Evolutionary conservation across 805 yeast genomes (phyloP).

Genomic region (Saccharomycopsis schoenii): DNA sequence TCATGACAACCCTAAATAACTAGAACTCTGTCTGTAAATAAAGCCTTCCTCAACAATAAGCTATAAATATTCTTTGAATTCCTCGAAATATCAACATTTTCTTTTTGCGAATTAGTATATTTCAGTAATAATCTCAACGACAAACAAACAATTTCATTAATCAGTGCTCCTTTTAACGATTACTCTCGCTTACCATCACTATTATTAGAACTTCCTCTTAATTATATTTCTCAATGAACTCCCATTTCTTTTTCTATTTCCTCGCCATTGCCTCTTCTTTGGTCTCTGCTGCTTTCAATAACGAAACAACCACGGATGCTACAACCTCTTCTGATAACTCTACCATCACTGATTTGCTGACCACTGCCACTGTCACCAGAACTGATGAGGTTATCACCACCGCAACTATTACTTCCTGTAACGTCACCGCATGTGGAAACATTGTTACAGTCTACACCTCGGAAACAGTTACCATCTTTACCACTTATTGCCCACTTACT

Average conservation of each 20-base stretch:
- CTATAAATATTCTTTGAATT: too few species aligned
- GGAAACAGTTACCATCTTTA: slow-evolving; percentile 5
- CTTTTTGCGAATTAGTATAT: too few species aligned
- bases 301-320: not conserved
- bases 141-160: too few species aligned
- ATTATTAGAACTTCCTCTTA: too few species aligned
- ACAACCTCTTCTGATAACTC: not conserved
- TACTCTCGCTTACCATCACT: too few species aligned
- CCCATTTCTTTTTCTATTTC: not conserved
- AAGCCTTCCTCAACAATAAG: too few species aligned
- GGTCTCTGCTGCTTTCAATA: not conserved
- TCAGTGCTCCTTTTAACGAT: too few species aligned
- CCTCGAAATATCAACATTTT: too few species aligned
- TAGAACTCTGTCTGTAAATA: too few species aligned
- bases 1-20: too few species aligned
- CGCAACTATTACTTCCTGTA: slow-evolving; percentile 11
- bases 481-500: slow-evolving; percentile 8
- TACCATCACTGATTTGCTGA: not conserved
- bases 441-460: slow-evolving; percentile 5
- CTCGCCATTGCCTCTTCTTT: not conserved
- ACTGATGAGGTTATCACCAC: not conserved
- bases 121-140: too few species aligned
- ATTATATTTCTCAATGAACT: not conserved
- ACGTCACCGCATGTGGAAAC: slow-evolving; percentile 2
- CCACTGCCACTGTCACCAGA: slow-evolving; percentile 10